Base-by-base conservation (phyloP, 129 eudicot species). In the Helianthus tuberosus region DNA sequence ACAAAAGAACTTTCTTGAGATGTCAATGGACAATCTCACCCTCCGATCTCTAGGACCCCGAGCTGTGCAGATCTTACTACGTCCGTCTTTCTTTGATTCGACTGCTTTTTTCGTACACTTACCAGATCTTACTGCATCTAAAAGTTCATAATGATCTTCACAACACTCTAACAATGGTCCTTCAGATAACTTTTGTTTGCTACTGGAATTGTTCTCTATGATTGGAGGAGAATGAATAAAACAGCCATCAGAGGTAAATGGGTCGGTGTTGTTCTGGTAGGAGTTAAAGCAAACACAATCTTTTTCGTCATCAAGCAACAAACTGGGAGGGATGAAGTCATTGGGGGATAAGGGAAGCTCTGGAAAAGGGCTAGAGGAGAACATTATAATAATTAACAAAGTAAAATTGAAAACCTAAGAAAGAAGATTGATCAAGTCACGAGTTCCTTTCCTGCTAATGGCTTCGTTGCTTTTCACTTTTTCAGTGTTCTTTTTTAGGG, bases 41-140 rank as follows among this genome's bases (percentile, higher is more conserved):
- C 98, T 85, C 51, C 96, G 77, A 52, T 92, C 96, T 36, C 98
- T 73, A 0, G 78, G 83, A 1, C 98, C 98, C 55, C 79, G 88
- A 49, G 96, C 79, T 5, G 94, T 92, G 27, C 48, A 29, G 47
- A 92, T 92, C 69, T 92, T 92, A 64, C 85, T 82, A 48, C 82
- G 84, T 62, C 85, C 72, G 14, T 85, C 89, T 66, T 83, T 92
- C 65, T 80, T 82, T 0, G 58, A 64, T 20, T 69, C 9, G 35
- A 1, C 71, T 1, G 36, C 1, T 66, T 73, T 77, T 60, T 75
- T 82, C 41, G 41, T 51, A 9, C 50, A 29, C 29, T 55, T 58
- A 1, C 59, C n/a, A 51, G 72, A 52, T 50, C 39, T 53, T 8
- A 71, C 82, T 14, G 72, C 57, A 44, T 71, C 72, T 62, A 70